Percentiles rank a stretch among this genome's conserved stretches.
These are phyloP conservation scores for Betula pendula DNA, from an alignment of 306 rosid species.

Conservation along the genomic window DNA sequence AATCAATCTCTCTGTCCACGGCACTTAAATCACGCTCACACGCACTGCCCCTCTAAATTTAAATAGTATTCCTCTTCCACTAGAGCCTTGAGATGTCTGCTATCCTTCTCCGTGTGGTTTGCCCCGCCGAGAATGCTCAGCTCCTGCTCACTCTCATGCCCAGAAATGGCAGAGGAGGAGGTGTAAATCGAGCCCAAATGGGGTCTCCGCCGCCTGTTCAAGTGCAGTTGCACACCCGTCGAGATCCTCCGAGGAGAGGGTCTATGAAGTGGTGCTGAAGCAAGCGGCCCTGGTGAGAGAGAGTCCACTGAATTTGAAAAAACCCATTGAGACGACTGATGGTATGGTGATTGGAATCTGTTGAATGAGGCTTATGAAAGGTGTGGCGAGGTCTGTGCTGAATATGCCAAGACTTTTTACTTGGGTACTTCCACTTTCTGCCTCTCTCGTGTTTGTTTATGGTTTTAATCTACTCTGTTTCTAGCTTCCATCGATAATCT, in stretches of 20 bases:
- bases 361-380: conserved; percentile 75
- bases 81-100: conserved; percentile 60
- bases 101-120: conserved; percentile 63
- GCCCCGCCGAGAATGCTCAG: conserved; percentile 54
- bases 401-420: conserved; percentile 93
- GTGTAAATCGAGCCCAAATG: conserved; percentile 36
- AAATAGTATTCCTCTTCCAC: no score
- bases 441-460: not conserved
- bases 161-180: conserved; percentile 34
- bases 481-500: not conserved
- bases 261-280: conserved; percentile 83
- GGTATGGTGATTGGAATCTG: conserved; percentile 48
- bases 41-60: no score
- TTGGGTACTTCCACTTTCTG: conserved; percentile 47
- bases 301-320: conserved; percentile 35
- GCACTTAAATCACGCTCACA: no score
- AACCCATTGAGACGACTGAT: conserved; percentile 41
- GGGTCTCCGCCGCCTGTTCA: conserved; percentile 44
- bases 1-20: no score
- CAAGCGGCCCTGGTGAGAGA: conserved; percentile 76
- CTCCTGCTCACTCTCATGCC: conserved; percentile 43
- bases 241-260: conserved; percentile 82
- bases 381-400: conserved; percentile 94
- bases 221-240: conserved; percentile 56
- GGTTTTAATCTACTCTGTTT: not conserved